These are phyloP conservation scores for Trypanosoma boissoni DNA, from an alignment of 208 protist species.

Conservation along the genomic window DNA sequence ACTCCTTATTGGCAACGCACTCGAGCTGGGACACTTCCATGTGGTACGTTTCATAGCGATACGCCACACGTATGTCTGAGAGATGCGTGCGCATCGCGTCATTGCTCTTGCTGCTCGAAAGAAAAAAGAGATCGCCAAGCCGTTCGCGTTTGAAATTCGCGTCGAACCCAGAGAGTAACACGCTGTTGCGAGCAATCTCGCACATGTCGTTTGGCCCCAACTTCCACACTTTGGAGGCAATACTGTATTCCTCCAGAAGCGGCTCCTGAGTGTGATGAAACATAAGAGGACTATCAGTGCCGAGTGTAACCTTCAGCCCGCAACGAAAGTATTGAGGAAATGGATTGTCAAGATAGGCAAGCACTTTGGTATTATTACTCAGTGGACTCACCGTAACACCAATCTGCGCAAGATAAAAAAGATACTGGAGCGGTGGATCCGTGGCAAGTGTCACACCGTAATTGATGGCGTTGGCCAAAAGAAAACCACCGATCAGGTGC, in stretches of 20 bases:
- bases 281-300: conserved; percentile 93
- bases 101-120: conserved; percentile 89
- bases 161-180: conserved; percentile 86
- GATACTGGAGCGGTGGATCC: conserved; percentile 94
- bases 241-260: conserved; percentile 91
- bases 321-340: conserved; percentile 94
- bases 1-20: conserved; percentile 75
- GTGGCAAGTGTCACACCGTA: conserved; percentile 96
- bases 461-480: conserved; percentile 94
- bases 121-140: conserved; percentile 83
- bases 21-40: conserved; percentile 83
- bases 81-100: conserved; percentile 77
- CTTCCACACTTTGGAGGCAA: conserved; percentile 93
- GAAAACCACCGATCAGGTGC: conserved; percentile 93
- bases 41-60: conserved; percentile 91
- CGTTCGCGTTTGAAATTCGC: conserved; percentile 74
- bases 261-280: conserved; percentile 98
- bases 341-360: conserved; percentile 95
- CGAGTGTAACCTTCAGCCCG: conserved; percentile 96
- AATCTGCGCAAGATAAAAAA: conserved; percentile 98
- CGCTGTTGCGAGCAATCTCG: conserved; percentile 90
- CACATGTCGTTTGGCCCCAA: conserved; percentile 89
- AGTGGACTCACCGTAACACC: conserved; percentile 97
- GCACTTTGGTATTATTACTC: conserved; percentile 99
- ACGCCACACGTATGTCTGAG: conserved; percentile 83